Conservation (phyloP, 177 flowering plant genomes). For the Vitis hybrid region DNA sequence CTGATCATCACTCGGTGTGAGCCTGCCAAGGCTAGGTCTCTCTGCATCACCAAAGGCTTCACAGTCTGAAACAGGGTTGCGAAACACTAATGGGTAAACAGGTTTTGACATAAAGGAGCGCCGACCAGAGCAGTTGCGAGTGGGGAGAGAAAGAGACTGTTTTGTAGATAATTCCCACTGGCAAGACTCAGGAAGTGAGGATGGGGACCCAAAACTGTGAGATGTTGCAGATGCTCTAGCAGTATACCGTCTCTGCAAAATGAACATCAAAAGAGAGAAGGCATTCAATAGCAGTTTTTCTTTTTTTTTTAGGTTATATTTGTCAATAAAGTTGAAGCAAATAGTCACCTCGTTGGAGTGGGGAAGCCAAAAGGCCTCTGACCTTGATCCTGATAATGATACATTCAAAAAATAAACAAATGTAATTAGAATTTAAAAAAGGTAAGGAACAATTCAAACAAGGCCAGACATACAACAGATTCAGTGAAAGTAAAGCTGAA, state of each 20-base stretch:
- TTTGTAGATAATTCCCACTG: constrained; percentile 34
- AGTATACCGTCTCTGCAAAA: constrained; percentile 28
- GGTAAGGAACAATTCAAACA: neutral
- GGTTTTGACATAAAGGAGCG: constrained; percentile 47
- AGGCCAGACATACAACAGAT: neutral
- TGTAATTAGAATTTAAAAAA: neutral
- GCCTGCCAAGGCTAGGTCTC: constrained; percentile 23
- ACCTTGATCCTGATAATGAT: constrained; percentile 31
- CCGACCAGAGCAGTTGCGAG: constrained; percentile 27
- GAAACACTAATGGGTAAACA: constrained; percentile 44
- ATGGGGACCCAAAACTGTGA: constrained; percentile 37
- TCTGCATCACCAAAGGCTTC: constrained; percentile 28
- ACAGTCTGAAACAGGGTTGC: constrained; percentile 46
- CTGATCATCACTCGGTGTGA: constrained; percentile 27
- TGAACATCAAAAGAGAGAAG: neutral
- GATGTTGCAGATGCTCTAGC: constrained; percentile 28
- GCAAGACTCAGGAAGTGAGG: constrained; percentile 41
- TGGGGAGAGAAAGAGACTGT: constrained; percentile 22
- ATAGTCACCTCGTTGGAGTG: constrained; percentile 29
- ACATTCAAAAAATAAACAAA: neutral
- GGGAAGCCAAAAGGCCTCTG: constrained; percentile 25
- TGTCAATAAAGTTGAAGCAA: neutral
- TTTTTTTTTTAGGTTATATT: neutral
- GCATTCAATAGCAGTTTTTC: neutral
- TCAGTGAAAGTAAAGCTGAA: too few species aligned